Conservation (phyloP, 2,329 filamentous ascomycete genomes). For the Colletotrichum lindemuthianum region DNA sequence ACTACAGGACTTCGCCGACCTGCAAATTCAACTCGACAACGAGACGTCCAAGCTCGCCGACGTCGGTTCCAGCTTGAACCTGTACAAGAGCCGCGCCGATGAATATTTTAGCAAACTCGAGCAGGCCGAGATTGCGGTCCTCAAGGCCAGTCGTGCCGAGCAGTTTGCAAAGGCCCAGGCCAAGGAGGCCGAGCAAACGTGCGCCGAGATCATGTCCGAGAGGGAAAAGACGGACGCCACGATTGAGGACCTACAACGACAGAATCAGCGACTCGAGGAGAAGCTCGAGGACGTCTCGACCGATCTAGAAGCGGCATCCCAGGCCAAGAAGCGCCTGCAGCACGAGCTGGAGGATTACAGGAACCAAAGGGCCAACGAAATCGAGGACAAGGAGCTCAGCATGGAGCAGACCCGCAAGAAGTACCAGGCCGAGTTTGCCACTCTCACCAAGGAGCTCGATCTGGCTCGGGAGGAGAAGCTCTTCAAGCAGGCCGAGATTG, state of each 20-base stretch:
- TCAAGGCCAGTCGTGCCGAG: constrained; percentile 91
- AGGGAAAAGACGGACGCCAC: constrained; percentile 87
- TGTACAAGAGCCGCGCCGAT: constrained; percentile 93
- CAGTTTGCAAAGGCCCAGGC: constrained; percentile 93
- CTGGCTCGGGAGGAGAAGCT: constrained; percentile 89
- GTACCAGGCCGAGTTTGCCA: constrained; percentile 92
- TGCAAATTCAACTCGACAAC: constrained; percentile 91
- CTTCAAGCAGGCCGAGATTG: constrained; percentile 88
- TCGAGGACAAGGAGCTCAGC: constrained; percentile 95
- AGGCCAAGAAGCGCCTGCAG: constrained; percentile 93
- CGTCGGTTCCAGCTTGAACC: constrained; percentile 81
- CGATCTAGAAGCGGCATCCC: constrained; percentile 84
- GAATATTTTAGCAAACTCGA: constrained; percentile 98
- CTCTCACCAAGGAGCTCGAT: constrained; percentile 90
- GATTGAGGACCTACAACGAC: constrained; percentile 89
- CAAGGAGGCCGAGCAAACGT: constrained; percentile 90
- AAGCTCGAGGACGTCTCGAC: constrained; percentile 91
- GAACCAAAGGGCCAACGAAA: constrained; percentile 92
- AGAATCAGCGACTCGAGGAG: constrained; percentile 90
- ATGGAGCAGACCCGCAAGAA: constrained; percentile 98
- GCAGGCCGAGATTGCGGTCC: constrained; percentile 93
- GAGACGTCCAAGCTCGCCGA: constrained; percentile 88
- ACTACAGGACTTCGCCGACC: constrained; percentile 89
- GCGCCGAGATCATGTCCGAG: constrained; percentile 89
- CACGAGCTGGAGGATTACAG: constrained; percentile 98